These are phyloP conservation scores for Fusarium papillatum DNA, from an alignment of 2,329 filamentous ascomycete species.

Conservation along the genomic window DNA sequence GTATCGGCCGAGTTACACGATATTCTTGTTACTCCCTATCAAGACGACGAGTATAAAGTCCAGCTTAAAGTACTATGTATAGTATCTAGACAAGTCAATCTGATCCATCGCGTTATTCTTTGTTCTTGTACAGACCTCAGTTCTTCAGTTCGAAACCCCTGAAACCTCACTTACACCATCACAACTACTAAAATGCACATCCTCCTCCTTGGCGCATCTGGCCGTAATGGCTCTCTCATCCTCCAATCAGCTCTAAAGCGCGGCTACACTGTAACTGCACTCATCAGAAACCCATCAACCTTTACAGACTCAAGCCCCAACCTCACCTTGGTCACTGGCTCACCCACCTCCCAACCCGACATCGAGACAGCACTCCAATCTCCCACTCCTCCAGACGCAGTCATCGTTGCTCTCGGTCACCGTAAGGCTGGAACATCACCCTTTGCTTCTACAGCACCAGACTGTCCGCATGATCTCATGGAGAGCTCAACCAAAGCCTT, in stretches of 20 bases:
- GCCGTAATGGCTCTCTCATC: slow-evolving; percentile 60
- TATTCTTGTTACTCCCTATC: not conserved
- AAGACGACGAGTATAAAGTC: slow-evolving; percentile 24
- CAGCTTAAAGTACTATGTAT: not conserved
- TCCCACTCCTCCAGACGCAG: slow-evolving; percentile 44
- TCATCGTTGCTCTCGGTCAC: slow-evolving; percentile 64
- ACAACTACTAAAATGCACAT: slow-evolving; percentile 53
- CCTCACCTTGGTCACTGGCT: not conserved
- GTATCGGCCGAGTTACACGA: slow-evolving; percentile 40
- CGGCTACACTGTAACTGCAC: slow-evolving; percentile 57
- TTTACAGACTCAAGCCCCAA: not conserved
- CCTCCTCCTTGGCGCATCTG: slow-evolving; percentile 61
- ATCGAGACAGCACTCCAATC: slow-evolving; percentile 51
- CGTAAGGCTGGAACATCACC: slow-evolving; percentile 60
- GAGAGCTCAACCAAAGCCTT: not conserved
- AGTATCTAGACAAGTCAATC: no score
- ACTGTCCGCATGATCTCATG: slow-evolving; percentile 47
- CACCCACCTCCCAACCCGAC: slow-evolving; percentile 41
- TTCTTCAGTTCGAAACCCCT: not conserved
- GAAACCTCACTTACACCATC: slow-evolving; percentile 12
- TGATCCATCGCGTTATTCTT: not conserved
- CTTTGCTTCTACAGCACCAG: slow-evolving; percentile 55
- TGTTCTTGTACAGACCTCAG: not conserved
- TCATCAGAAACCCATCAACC: not conserved
- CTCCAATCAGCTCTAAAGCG: slow-evolving; percentile 54